Conservation (phyloP, 192 early-diverging fungal genomes). For the Podila minutissima region DNA sequence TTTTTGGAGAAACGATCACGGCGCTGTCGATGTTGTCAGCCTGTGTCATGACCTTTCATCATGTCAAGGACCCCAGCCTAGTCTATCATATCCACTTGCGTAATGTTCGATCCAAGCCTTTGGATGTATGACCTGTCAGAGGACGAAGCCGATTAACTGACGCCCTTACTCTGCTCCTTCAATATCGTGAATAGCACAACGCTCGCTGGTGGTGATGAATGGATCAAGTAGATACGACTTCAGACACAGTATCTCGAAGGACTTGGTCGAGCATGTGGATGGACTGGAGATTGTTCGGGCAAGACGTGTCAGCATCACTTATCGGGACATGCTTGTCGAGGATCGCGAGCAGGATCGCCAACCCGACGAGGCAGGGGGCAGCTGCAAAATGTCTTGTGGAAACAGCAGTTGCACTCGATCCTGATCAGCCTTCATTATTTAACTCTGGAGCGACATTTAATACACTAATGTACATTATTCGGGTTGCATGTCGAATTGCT, state of each 20-base stretch:
- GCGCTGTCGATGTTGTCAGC: conserved; percentile 69
- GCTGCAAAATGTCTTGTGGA: no score
- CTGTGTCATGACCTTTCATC: conserved; percentile 73
- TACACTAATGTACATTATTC: no score
- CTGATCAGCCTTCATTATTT: no score
- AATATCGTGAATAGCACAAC: conserved; percentile 52
- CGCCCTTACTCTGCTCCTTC: not conserved
- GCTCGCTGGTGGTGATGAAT: conserved; percentile 68
- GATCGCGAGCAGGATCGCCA: not conserved
- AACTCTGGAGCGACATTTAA: no score
- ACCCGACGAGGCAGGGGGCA: not conserved
- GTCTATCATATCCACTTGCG: conserved; percentile 47
- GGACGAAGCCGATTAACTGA: not conserved
- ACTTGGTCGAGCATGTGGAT: conserved; percentile 54
- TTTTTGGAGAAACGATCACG: conserved; percentile 70
- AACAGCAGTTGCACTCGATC: no score
- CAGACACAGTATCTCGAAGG: conserved; percentile 76
- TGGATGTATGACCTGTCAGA: not conserved
- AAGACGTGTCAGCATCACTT: conserved; percentile 74
- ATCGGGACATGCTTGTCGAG: conserved; percentile 33
- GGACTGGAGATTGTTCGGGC: conserved; percentile 59
- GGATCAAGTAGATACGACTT: conserved; percentile 65
- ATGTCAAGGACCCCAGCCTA: conserved; percentile 34
- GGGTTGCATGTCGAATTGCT: no score
- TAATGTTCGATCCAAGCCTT: conserved; percentile 12